A percentile compares a stretch with the other conserved stretches of the same genome.
Conservation (phyloP, 2,329 filamentous ascomycete species). For the Fusarium pininemorale region DNA sequence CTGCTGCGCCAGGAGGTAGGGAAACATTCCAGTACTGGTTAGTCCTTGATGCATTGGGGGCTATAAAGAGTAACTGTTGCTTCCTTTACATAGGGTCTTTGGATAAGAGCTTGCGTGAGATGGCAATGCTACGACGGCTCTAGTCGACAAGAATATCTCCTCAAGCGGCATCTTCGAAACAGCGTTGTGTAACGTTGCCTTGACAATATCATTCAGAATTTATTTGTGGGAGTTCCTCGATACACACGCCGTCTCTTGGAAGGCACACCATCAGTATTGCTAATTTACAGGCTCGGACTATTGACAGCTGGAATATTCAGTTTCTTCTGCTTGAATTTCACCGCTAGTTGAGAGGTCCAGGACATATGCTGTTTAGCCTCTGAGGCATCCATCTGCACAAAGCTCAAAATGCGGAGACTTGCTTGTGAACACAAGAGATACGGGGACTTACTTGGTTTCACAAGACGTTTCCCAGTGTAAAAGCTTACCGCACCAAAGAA, state of each 20-base stretch:
- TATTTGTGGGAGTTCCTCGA: rapidly evolving
- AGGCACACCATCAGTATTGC: neutral
- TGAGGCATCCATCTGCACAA: neutral
- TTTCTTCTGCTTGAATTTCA: neutral
- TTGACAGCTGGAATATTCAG: neutral
- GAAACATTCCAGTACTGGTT: neutral
- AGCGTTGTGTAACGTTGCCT: neutral
- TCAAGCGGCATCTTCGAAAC: rapidly evolving
- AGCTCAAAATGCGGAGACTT: neutral
- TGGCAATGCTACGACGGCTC: too few species aligned
- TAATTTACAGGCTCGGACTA: rapidly evolving
- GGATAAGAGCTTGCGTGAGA: neutral
- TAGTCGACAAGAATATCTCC: rapidly evolving
- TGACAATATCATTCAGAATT: rapidly evolving
- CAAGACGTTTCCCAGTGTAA: rapidly evolving
- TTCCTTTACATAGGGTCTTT: rapidly evolving
- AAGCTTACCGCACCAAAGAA: rapidly evolving
- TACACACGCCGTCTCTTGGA: neutral
- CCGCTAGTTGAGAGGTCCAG: neutral
- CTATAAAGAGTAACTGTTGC: neutral
- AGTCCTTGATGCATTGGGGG: too few species aligned
- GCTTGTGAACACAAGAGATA: neutral
- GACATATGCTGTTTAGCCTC: neutral
- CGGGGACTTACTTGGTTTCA: neutral
- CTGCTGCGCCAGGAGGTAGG: too few species aligned